A percentile compares a stretch with the other conserved stretches of the same genome.
phyloP scores from a whole-genome alignment of 257 asterid genomes.

The Sherardia arvensis region DNA sequence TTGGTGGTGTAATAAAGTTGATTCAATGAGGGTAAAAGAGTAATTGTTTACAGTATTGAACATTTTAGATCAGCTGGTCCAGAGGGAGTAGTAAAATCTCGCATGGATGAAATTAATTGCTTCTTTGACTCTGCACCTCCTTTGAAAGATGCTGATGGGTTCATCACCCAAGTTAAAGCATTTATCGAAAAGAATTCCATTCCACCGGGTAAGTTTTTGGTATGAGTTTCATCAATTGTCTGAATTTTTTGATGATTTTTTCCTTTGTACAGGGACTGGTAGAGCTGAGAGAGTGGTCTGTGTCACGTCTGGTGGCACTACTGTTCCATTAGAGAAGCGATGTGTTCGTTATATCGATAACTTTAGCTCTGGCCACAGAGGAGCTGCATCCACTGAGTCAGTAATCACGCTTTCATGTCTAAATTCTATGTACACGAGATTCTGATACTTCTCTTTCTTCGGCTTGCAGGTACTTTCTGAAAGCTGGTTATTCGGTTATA shows the following conservation, averaged over 20 bases:
- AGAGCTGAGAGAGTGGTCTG: conserved; percentile 53
- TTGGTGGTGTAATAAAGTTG: no score
- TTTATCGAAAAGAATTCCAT: conserved; percentile 30
- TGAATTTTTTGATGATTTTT: background rate
- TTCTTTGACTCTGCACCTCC: conserved; percentile 91
- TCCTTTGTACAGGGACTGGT: conserved; percentile 29
- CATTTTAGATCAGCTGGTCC: no score
- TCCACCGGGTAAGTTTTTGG: conserved; percentile 35
- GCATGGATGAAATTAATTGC: conserved; percentile 45
- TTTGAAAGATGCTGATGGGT: conserved; percentile 47
- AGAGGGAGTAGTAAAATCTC: background rate
- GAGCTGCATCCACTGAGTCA: conserved; percentile 97
- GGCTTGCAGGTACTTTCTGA: conserved; percentile 67
- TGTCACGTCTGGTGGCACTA: conserved; percentile 95
- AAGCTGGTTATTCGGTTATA: conserved; percentile 82
- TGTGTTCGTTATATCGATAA: conserved; percentile 94
- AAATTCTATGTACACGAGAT: background rate
- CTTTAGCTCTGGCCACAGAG: conserved; percentile 94
- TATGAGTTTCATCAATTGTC: background rate
- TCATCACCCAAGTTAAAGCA: conserved; percentile 38
- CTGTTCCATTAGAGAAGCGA: conserved; percentile 89
- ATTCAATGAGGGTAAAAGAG: no score
- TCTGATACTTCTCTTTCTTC: background rate
- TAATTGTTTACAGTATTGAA: no score
- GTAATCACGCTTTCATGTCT: conserved; percentile 39